phyloP scores from a whole-genome alignment of 1,284 basidiomycete genomes.

The Porogramme epimiltina region DNA sequence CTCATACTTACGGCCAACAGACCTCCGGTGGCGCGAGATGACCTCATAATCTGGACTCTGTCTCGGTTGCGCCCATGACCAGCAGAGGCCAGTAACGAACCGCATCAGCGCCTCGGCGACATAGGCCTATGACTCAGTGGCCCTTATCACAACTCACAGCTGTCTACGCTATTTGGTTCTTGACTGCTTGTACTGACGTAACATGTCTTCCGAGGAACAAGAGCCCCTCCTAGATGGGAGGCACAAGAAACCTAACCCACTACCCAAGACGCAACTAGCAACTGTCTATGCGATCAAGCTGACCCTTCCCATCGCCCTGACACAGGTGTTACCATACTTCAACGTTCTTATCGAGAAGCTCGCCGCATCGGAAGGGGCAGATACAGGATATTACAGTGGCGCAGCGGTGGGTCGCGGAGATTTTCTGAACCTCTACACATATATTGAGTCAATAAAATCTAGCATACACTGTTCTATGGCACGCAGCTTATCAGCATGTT shows the following conservation, averaged over 20 bases:
- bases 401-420: slow-evolving; percentile 26
- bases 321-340: slow-evolving; percentile 37
- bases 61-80: too few relatives aligned
- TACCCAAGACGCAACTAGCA: slow-evolving; percentile 32
- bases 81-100: too few relatives aligned
- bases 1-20: too few relatives aligned
- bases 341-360: slow-evolving; percentile 37
- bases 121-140: too few relatives aligned
- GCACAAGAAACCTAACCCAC: slow-evolving; percentile 20
- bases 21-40: too few relatives aligned
- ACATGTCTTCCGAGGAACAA: slow-evolving; percentile 1
- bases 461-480: slow-evolving; percentile 32
- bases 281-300: slow-evolving; percentile 34
- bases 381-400: slow-evolving; percentile 37
- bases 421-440: too few relatives aligned
- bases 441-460: neutral
- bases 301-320: slow-evolving; percentile 29
- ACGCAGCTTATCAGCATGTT: slow-evolving; percentile 37
- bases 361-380: slow-evolving; percentile 29
- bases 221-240: slow-evolving; percentile 3
- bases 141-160: too few relatives aligned
- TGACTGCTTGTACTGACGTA: too few relatives aligned
- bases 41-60: too few relatives aligned
- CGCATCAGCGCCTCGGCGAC: too few relatives aligned
- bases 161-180: too few relatives aligned